Conservation (phyloP, 768 basidiomycete species). For the Rhizopogon vinicolor region DNA sequence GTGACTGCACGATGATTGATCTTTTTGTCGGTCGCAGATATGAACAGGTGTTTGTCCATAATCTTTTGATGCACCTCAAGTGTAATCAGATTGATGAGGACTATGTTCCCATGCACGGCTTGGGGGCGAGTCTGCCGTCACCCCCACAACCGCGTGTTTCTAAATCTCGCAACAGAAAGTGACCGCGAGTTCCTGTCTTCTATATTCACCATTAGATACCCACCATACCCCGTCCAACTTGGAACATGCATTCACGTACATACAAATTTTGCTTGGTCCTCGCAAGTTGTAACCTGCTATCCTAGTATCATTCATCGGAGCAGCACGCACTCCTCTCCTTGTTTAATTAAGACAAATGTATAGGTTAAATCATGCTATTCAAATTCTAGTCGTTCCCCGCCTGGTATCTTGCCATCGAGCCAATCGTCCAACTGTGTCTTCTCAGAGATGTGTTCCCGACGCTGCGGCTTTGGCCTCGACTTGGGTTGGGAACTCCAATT, state of each 20-base stretch:
- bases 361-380: neutral
- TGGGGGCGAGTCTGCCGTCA: conserved; percentile 56
- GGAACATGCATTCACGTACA: neutral
- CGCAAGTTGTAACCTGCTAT: neutral
- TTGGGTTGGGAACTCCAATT: conserved; percentile 30
- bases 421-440: neutral
- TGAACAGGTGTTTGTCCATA: conserved; percentile 85
- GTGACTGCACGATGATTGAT: neutral
- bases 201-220: neutral
- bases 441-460: neutral
- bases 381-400: neutral
- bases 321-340: neutral
- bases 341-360: neutral
- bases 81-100: conserved; percentile 71
- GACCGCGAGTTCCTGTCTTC: neutral
- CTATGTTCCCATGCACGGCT: conserved; percentile 76
- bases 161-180: conserved; percentile 54
- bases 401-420: neutral
- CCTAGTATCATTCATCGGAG: neutral
- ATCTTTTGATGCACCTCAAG: conserved; percentile 75
- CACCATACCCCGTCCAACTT: neutral
- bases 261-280: neutral
- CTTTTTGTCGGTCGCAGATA: conserved; percentile 42
- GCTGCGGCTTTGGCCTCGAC: neutral
- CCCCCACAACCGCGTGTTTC: conserved; percentile 40